Base-by-base conservation (phyloP, 129 eudicot species). In the Tagetes erecta region DNA sequence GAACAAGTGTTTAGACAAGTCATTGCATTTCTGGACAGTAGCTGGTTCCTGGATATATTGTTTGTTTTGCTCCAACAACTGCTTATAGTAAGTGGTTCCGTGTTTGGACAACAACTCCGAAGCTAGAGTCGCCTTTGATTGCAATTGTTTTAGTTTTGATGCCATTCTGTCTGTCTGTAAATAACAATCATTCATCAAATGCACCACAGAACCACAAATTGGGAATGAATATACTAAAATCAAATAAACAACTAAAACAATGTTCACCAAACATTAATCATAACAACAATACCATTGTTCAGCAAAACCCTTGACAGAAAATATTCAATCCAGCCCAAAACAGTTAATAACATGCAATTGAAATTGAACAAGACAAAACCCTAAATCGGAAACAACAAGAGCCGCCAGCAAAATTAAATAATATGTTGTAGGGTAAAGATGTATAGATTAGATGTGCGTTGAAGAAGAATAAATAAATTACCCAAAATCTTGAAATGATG, bases 41-140 rank as follows among this genome's bases (percentile, higher is more conserved):
- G 97, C 81, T 46, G 97, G 97, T 38, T 91, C 75, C 72, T 87
- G 91, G 44, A 91, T 79, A 64, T 82, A 87, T 64, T 91, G 87
- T 75, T 91, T 91, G 80, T 91, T 91, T 66, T 87, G 81, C 83
- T 91, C 97, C 86, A 91, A 46, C 82, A 84, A 8, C 71, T 91
- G 91, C 81, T 91, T 91, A 83, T 91, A 91, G 70, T 91, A 91
- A 30, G 87, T 44, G n/a, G 83, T 74, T 37, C 97, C 97, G 73
- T 87, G 84, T 71, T 87, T 87, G 46, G 89, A 64, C 81, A 86
- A 81, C 70, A 80, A 76, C 68, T 86, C 81, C 42, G 86, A 67
- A 27, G 91, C 96, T 77, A 83, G 87, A 45, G 73, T 44, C 44
- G 94, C 94, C 87, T 87, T 87, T 3, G 85, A 64, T 71, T 84